A percentile compares a stretch with the other conserved stretches of the same genome.
phyloP scores from a whole-genome alignment of 495 filamentous ascomycete genomes.

The Penicillium canescens region DNA sequence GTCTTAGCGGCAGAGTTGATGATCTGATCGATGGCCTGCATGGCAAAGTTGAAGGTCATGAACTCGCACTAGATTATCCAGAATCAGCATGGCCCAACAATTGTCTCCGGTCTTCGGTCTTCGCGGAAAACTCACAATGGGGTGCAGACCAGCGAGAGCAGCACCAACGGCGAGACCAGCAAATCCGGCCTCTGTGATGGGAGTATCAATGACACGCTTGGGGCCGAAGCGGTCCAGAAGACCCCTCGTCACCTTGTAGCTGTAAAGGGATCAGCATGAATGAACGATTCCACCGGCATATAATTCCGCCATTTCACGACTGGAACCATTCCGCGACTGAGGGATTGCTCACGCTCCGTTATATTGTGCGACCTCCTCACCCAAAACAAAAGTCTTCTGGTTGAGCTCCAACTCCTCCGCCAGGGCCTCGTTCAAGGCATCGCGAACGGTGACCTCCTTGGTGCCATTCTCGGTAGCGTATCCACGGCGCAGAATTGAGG shows the following conservation, averaged over 20 bases:
- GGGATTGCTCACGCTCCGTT: conserved; percentile 76
- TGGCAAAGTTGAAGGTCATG: conserved; percentile 99
- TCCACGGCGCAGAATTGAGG: conserved; percentile 45
- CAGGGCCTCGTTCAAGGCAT: conserved; percentile 96
- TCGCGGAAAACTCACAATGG: conserved; percentile 66
- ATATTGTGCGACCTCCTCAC: conserved; percentile 98
- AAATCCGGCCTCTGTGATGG: conserved; percentile 97
- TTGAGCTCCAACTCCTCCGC: conserved; percentile 96
- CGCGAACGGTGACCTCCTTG: conserved; percentile 95
- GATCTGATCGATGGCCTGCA: conserved; percentile 99
- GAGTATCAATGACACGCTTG: conserved; percentile 95
- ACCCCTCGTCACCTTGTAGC: conserved; percentile 98
- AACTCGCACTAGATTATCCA: conserved; percentile 78
- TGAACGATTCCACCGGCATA: neutral
- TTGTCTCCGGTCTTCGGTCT: neutral
- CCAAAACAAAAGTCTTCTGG: conserved; percentile 89
- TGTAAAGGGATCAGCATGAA: conserved; percentile 27
- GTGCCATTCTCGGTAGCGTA: conserved; percentile 59
- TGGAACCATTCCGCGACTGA: neutral
- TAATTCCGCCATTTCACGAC: neutral
- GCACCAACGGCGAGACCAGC: conserved; percentile 88
- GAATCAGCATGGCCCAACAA: neutral
- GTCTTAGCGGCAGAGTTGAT: conserved; percentile 99
- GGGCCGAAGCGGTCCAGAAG: conserved; percentile 95
- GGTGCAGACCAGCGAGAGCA: conserved; percentile 90